phyloP scores from a whole-genome alignment of 2,329 filamentous ascomycete species.

The Massarina eburnea region DNA sequence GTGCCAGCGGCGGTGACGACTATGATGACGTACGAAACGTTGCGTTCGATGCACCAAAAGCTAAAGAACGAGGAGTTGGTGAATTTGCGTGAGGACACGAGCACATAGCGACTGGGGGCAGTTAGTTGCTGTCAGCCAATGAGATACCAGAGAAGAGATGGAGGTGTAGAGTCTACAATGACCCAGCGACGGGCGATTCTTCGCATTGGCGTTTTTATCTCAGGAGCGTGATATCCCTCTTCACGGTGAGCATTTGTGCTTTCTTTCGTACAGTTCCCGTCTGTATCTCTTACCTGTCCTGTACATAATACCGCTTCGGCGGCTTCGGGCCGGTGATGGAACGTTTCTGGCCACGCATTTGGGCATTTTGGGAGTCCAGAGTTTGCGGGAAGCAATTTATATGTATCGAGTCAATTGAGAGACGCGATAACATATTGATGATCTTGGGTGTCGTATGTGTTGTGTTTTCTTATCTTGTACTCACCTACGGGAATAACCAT shows the following conservation, averaged over 20 bases:
- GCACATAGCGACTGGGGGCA: slow-evolving; percentile 21
- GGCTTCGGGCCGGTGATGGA: slow-evolving; percentile 9
- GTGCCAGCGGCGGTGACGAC: slow-evolving; percentile 95
- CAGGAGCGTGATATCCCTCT: slow-evolving; percentile 20
- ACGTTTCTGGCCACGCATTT: not conserved
- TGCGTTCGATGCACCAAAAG: slow-evolving; percentile 55
- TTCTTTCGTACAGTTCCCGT: slow-evolving; percentile 6
- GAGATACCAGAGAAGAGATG: too few relatives aligned
- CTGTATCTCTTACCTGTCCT: slow-evolving; percentile 5
- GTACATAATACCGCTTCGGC: slow-evolving; percentile 14
- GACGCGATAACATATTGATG: too few relatives aligned
- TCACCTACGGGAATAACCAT: too few relatives aligned
- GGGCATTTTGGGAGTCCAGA: slow-evolving; percentile 1
- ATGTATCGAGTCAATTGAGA: not conserved
- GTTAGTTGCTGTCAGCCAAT: too few relatives aligned
- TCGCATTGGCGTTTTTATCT: slow-evolving; percentile 6
- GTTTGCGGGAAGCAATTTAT: not conserved
- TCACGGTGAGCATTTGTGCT: slow-evolving; percentile 13
- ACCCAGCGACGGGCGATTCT: not conserved
- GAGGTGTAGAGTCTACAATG: not conserved
- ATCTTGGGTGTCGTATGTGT: too few relatives aligned
- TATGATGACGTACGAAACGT: slow-evolving; percentile 92
- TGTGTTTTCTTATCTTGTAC: too few relatives aligned
- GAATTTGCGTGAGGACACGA: slow-evolving; percentile 36
- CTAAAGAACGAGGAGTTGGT: slow-evolving; percentile 58